Conservation (phyloP, 2,329 filamentous ascomycete species). For the Phyllachora maydis region DNA sequence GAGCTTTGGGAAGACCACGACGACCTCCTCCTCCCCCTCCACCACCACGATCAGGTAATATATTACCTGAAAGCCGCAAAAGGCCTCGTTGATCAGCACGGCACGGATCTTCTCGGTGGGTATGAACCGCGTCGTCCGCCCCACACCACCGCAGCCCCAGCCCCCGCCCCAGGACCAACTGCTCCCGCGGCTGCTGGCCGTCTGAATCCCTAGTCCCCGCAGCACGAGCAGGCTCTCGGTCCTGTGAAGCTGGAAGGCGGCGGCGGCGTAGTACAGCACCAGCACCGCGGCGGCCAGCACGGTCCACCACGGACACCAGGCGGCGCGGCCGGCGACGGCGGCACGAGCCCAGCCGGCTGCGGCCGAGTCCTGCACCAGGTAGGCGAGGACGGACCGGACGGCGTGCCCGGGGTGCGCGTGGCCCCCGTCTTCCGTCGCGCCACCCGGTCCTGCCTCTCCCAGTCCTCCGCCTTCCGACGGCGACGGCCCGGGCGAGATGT, state of each 20-base stretch:
- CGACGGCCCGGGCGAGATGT: too few species aligned
- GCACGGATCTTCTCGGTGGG: constrained; percentile 85
- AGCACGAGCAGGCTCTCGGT: constrained; percentile 80
- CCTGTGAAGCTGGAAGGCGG: constrained; percentile 25
- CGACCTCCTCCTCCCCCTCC: constrained; percentile 67
- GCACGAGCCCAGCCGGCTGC: too few species aligned
- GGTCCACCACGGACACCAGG: constrained; percentile 13
- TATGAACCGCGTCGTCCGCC: constrained; percentile 36
- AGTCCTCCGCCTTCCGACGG: too few species aligned
- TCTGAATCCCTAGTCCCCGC: constrained; percentile 79
- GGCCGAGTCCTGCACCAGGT: too few species aligned
- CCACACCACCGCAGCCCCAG: too few species aligned
- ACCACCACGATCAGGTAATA: constrained; percentile 85
- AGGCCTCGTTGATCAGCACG: constrained; percentile 87
- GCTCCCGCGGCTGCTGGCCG: constrained; percentile 34
- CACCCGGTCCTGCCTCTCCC: too few species aligned
- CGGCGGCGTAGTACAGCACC: constrained; percentile 20
- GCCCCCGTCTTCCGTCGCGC: constrained; percentile 5
- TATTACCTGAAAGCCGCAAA: constrained; percentile 73
- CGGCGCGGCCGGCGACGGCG: too few species aligned
- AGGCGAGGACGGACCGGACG: constrained; percentile 12
- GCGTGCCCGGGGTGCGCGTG: constrained; percentile 9
- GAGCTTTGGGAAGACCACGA: constrained; percentile 83
- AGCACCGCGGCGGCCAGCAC: constrained; percentile 15
- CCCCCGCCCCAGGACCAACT: constrained; percentile 4